Conservation (phyloP, 495 filamentous ascomycete species). For the Podospora sp. region DNA sequence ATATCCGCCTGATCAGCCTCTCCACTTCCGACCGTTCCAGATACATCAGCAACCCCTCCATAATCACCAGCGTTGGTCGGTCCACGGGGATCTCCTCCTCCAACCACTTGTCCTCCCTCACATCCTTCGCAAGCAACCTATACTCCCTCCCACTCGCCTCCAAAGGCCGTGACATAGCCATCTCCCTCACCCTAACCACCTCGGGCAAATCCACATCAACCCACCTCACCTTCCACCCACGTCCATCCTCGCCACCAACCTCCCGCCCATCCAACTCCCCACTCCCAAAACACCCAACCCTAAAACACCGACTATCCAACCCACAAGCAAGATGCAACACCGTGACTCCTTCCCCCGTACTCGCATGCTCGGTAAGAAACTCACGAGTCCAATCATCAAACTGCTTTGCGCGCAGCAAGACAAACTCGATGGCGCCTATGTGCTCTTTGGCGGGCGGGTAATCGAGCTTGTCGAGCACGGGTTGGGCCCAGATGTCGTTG, state of each 20-base stretch:
- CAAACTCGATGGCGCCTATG: not conserved
- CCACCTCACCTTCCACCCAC: slow-evolving; percentile 18
- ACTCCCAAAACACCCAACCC: no score
- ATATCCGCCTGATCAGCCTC: slow-evolving; percentile 19
- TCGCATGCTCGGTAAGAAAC: slow-evolving; percentile 18
- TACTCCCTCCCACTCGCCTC: slow-evolving; percentile 24
- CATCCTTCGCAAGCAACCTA: slow-evolving; percentile 18
- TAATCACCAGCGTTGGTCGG: slow-evolving; percentile 27
- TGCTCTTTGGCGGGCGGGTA: not conserved
- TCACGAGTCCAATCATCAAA: slow-evolving; percentile 24
- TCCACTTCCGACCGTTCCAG: slow-evolving; percentile 14
- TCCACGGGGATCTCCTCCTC: slow-evolving; percentile 24
- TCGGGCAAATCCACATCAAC: slow-evolving; percentile 30
- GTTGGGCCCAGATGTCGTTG: slow-evolving; percentile 21
- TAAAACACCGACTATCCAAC: slow-evolving; percentile 21
- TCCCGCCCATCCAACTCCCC: no score
- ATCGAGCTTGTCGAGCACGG: slow-evolving; percentile 22
- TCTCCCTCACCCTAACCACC: slow-evolving; percentile 13
- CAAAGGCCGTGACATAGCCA: slow-evolving; percentile 15
- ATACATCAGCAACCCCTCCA: slow-evolving; percentile 30
- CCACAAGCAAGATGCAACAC: slow-evolving; percentile 31
- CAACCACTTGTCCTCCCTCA: slow-evolving; percentile 22
- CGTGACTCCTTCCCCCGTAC: slow-evolving; percentile 15
- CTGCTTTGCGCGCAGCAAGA: slow-evolving; percentile 21
- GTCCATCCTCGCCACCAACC: no score